These are phyloP conservation scores for Candida awuae DNA, from an alignment of 805 yeast genomes.

Conservation along the genomic window DNA sequence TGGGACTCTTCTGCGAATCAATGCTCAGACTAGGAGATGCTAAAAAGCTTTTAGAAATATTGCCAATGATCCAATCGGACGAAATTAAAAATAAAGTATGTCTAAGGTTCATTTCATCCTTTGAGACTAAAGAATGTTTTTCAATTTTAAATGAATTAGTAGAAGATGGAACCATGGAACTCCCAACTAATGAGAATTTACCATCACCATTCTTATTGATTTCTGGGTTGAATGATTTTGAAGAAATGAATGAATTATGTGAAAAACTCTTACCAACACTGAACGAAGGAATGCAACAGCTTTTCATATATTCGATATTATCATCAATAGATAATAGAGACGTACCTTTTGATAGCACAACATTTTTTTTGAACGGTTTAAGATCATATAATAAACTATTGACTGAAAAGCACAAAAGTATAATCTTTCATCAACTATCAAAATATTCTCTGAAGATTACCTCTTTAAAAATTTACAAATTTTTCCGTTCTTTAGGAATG, in stretches of 20 bases:
- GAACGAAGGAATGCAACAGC: constrained; percentile 4
- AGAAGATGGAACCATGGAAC: not conserved
- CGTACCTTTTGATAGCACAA: constrained; percentile 15
- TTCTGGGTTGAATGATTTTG: constrained; percentile 8
- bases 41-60: constrained; percentile 9
- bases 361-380: constrained; percentile 13
- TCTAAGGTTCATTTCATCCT: too few species aligned
- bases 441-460: constrained; percentile 17
- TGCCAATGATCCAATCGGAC: constrained; percentile 7
- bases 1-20: constrained; percentile 7
- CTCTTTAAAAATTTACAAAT: constrained; percentile 11
- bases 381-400: constrained; percentile 6
- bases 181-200: constrained; percentile 1
- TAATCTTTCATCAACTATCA: constrained; percentile 15
- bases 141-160: not conserved
- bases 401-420: constrained; percentile 10
- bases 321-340: constrained; percentile 15
- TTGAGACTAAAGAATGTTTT: constrained; percentile 7
- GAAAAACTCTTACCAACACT: constrained; percentile 1
- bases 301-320: constrained; percentile 16
- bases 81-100: constrained; percentile 1
- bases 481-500: constrained; percentile 7
- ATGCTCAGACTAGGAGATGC: constrained; percentile 8
- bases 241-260: constrained; percentile 1
- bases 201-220: constrained; percentile 10